A percentile compares a stretch with the other conserved stretches of the same genome.
These are phyloP conservation scores for Cyclotella baltica DNA, from an alignment of 108 stramenopile species.

Conservation along the genomic window DNA sequence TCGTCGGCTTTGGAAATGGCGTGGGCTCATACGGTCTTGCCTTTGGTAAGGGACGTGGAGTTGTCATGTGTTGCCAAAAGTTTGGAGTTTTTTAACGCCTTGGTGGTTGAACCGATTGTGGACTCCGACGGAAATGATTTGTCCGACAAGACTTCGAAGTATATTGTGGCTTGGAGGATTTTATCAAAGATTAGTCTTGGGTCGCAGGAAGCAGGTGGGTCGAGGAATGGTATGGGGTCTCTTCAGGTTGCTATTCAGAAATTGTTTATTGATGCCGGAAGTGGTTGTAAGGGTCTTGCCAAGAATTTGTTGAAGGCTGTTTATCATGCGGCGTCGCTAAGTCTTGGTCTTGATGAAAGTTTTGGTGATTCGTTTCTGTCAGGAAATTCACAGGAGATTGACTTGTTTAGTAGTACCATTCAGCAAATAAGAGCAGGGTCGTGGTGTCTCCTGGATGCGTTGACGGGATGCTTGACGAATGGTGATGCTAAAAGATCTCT, in stretches of 20 bases:
- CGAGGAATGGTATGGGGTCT: constrained; percentile 59
- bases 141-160: constrained; percentile 16
- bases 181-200: constrained; percentile 60
- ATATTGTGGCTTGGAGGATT: constrained; percentile 69
- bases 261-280: constrained; percentile 45
- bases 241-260: constrained; percentile 67
- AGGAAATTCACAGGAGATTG: constrained; percentile 16
- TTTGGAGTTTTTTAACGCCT: constrained; percentile 58
- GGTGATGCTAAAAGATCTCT: constrained; percentile 14
- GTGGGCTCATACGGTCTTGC: constrained; percentile 79
- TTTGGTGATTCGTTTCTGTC: constrained; percentile 25
- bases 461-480: constrained; percentile 49
- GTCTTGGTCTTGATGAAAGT: constrained; percentile 40
- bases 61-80: constrained; percentile 63
- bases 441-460: constrained; percentile 82
- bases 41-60: constrained; percentile 78
- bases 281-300: constrained; percentile 38
- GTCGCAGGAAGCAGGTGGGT: constrained; percentile 58
- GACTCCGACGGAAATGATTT: constrained; percentile 10
- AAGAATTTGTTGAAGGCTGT: constrained; percentile 47
- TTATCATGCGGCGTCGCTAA: constrained; percentile 28
- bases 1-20: constrained; percentile 60
- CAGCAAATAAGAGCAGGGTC: constrained; percentile 53
- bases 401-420: constrained; percentile 31
- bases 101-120: constrained; percentile 71